Base-by-base conservation (phyloP, 2,329 filamentous ascomycete species). In the Fusarium illudens region DNA sequence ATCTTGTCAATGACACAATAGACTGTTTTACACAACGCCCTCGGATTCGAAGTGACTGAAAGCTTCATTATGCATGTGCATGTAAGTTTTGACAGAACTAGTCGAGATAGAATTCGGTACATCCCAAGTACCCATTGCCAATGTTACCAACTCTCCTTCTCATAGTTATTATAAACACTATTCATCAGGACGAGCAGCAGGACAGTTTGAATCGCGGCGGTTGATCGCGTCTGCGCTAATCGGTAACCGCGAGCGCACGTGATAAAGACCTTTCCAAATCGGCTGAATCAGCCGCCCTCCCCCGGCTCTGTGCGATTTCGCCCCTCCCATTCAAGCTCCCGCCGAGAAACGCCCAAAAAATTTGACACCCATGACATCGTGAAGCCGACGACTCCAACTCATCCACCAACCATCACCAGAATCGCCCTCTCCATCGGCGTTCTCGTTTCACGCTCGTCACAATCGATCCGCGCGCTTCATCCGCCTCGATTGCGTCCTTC, bases 351-450 rank as follows among this genome's bases (percentile, higher is more conserved):
- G 48, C 64, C 68, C 71, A 74, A 74, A 74, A 74, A 74, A 71
- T 71, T 73, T 71, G 65, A 71, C 65, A 66, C 57, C 63, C 60
- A 68, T 63, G 62, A 67, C 58, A 68, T 72, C 68, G 71, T 72
- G 66, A 74, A 62, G 71, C 64, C 65, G 58, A 74, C 65, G 58
- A 74, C 70, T 58, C 58, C 68, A 71, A 63, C 58, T 64, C 52
- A 65, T 67, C 60, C 63, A 67, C 55, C 68, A 66, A 61, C 51
- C 56, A 64, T 60, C 56, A 50, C 56, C 19, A 70, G 64, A 66
- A 71, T 64, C 58, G 55, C 59, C 57, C 17, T 52, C 54, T 48
- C 39, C 49, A 59, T 71, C 57, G 50, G 42, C 29, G 64, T 61
- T 60, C 37, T 55, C 50, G 46, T 12, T 29, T 53, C 36, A 63